Evolutionary conservation across 2,329 filamentous ascomycete genomes (phyloP).

Genomic region (Aspergillus sp.): DNA sequence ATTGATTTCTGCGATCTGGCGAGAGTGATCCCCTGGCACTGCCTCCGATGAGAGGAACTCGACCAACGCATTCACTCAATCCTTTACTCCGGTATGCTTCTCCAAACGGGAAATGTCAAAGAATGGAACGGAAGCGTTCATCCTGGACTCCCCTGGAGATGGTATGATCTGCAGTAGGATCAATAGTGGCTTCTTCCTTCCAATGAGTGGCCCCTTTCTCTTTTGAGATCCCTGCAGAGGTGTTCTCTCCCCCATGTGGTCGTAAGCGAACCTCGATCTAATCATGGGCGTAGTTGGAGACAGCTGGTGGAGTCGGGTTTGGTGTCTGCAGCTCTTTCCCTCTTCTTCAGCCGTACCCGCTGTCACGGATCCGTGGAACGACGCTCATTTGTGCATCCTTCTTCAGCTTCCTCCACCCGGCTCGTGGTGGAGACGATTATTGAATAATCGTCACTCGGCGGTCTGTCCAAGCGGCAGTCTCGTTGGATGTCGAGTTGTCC

Average conservation of each 20-base stretch:
- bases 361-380: not conserved
- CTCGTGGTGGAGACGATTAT: not conserved
- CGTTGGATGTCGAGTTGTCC: not conserved
- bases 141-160: not conserved
- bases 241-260: slow-evolving; percentile 1
- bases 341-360: slow-evolving; percentile 1
- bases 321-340: not conserved
- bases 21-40: too few relatives aligned
- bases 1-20: too few relatives aligned
- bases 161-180: not conserved
- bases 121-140: not conserved
- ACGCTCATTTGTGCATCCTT: not conserved
- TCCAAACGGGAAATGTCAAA: not conserved
- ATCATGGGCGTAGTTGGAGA: not conserved
- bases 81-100: too few relatives aligned
- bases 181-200: not conserved
- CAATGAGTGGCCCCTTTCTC: too few relatives aligned
- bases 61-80: too few relatives aligned
- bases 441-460: not conserved
- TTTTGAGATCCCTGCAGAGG: too few relatives aligned
- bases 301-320: not conserved
- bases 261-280: slow-evolving; percentile 2
- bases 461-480: not conserved
- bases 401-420: not conserved
- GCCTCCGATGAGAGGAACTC: too few relatives aligned